Percentiles rank a stretch among this genome's conserved stretches.
Evolutionary conservation across 768 basidiomycete genomes (phyloP).

Genomic region (Cantharellus anzutake): DNA sequence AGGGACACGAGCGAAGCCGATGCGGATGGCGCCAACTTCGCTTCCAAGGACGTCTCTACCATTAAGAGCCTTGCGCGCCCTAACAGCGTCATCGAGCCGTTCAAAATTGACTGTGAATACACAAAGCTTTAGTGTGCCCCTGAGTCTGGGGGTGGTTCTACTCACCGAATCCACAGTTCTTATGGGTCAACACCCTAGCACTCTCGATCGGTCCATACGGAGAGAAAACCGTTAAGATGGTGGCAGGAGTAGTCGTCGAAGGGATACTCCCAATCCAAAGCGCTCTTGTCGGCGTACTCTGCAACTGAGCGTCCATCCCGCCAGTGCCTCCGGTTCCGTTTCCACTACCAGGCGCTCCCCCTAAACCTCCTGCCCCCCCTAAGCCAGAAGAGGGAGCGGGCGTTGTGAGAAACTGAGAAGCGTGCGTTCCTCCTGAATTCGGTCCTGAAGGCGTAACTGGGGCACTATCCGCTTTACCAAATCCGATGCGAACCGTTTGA

Average conservation of each 20-base stretch:
- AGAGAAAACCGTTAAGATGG: slow-evolving; percentile 88
- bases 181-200: slow-evolving; percentile 87
- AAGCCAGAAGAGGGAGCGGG: slow-evolving; percentile 18
- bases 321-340: slow-evolving; percentile 23
- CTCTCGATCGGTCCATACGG: slow-evolving; percentile 97
- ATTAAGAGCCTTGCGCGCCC: slow-evolving; percentile 88
- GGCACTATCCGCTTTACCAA: slow-evolving; percentile 93
- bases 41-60: slow-evolving; percentile 90
- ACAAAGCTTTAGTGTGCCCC: not conserved
- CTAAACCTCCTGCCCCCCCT: slow-evolving; percentile 23
- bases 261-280: slow-evolving; percentile 98
- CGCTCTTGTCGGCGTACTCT: slow-evolving; percentile 83
- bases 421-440: slow-evolving; percentile 15
- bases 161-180: slow-evolving; percentile 85
- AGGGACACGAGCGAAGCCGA: slow-evolving; percentile 93
- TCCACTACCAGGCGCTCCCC: not conserved
- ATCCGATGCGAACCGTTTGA: slow-evolving; percentile 92
- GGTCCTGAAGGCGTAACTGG: slow-evolving; percentile 57
- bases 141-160: slow-evolving; percentile 10
- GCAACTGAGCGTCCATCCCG: slow-evolving; percentile 68
- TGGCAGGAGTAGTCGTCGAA: slow-evolving; percentile 83
- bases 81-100: slow-evolving; percentile 86
- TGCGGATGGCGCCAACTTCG: slow-evolving; percentile 91
- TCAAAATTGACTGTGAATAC: slow-evolving; percentile 72
- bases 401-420: slow-evolving; percentile 7